phyloP scores from a whole-genome alignment of 495 filamentous ascomycete species.

The Usnea hakonensis region DNA sequence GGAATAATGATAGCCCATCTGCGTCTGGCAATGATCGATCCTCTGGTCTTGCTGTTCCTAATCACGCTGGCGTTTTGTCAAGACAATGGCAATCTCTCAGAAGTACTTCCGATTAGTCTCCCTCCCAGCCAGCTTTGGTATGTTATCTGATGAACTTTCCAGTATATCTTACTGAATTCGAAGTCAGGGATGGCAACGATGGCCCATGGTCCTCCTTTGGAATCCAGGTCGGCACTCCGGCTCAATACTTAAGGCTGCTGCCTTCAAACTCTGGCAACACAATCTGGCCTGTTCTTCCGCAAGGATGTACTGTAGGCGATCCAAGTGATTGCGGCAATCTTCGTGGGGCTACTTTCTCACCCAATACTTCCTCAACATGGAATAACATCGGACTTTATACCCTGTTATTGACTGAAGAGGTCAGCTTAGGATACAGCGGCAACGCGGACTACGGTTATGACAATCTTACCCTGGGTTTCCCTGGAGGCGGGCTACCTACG shows the following conservation, averaged over 20 bases:
- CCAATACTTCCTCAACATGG: constrained; percentile 27
- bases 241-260: constrained; percentile 29
- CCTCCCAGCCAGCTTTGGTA: neutral
- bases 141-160: neutral
- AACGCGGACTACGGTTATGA: constrained; percentile 30
- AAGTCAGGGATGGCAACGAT: constrained; percentile 27
- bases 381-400: constrained; percentile 21
- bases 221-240: constrained; percentile 31
- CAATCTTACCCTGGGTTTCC: constrained; percentile 24
- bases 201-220: constrained; percentile 36
- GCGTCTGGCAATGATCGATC: too few species aligned
- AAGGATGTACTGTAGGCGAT: constrained; percentile 32
- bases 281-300: constrained; percentile 30
- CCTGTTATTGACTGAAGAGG: constrained; percentile 19
- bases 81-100: too few species aligned
- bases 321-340: constrained; percentile 23
- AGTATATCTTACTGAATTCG: neutral
- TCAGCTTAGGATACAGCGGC: constrained; percentile 25
- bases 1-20: too few species aligned
- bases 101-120: neutral
- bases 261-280: constrained; percentile 26
- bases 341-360: constrained; percentile 31
- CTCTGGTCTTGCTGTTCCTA: too few species aligned
- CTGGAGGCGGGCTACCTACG: constrained; percentile 14
- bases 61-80: too few species aligned